Percentiles rank a stretch among this genome's conserved stretches.
Conservation (phyloP, 169 alveolate species). For the Plasmodium vinckei region DNA sequence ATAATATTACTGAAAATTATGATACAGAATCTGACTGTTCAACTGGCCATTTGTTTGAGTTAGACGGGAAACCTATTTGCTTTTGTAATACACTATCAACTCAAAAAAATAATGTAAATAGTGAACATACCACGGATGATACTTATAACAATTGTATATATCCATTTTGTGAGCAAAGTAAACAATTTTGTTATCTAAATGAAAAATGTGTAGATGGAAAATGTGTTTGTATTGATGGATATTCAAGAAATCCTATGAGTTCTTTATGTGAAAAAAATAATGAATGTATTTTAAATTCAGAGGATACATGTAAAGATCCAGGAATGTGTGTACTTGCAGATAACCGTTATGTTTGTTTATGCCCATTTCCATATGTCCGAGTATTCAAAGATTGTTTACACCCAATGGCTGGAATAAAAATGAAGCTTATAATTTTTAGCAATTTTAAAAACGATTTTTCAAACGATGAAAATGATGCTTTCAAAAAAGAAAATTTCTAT, state of each 20-base stretch:
- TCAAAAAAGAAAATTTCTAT: conserved; percentile 52
- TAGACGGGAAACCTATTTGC: conserved; percentile 33
- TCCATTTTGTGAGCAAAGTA: conserved; percentile 53
- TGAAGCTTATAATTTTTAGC: conserved; percentile 38
- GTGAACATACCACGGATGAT: background rate
- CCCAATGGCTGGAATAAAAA: conserved; percentile 45
- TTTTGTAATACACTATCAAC: conserved; percentile 34
- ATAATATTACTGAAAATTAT: conserved; percentile 7
- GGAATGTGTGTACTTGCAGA: conserved; percentile 51
- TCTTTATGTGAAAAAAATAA: conserved; percentile 66
- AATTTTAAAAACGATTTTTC: conserved; percentile 15
- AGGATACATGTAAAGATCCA: conserved; percentile 42
- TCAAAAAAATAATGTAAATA: background rate
- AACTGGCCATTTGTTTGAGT: conserved; percentile 24
- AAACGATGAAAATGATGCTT: conserved; percentile 69
- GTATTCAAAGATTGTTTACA: conserved; percentile 65
- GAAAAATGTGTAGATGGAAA: conserved; percentile 68
- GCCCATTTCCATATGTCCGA: conserved; percentile 69
- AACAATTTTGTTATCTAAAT: conserved; percentile 54
- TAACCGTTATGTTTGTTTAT: conserved; percentile 57
- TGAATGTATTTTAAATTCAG: conserved; percentile 37
- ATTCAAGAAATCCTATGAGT: conserved; percentile 76
- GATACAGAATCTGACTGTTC: conserved; percentile 19
- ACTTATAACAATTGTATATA: conserved; percentile 24
- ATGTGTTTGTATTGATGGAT: conserved; percentile 70